A percentile compares a stretch with the other conserved stretches of the same genome.
These are phyloP conservation scores for Phytophthora pinifolia DNA, from an alignment of 352 stramenopile genomes.

Conservation along the genomic window DNA sequence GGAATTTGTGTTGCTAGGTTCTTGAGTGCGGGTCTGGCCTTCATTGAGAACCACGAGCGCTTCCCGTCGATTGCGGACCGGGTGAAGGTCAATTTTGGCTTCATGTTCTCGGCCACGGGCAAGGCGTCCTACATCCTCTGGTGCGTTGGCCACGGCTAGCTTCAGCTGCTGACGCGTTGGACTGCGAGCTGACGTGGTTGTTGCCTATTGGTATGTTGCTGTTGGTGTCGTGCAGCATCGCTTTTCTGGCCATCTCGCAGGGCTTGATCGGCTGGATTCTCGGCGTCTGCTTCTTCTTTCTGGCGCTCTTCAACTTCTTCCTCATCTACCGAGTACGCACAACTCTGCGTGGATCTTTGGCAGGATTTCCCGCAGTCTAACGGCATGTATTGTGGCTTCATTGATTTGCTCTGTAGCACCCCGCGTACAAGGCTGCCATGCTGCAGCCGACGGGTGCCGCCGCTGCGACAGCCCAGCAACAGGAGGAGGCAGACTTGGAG, in stretches of 20 bases:
- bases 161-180: background rate
- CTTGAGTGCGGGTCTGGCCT: conserved; percentile 60
- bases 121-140: conserved; percentile 83
- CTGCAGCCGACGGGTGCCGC: conserved; percentile 44
- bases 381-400: conserved; percentile 2
- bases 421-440: conserved; percentile 78
- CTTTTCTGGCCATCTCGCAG: conserved; percentile 80
- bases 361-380: conserved; percentile 9
- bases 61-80: conserved; percentile 78
- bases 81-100: conserved; percentile 87
- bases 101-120: conserved; percentile 87
- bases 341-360: conserved; percentile 9
- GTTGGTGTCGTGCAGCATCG: conserved; percentile 47
- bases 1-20: conserved; percentile 34
- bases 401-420: conserved; percentile 43
- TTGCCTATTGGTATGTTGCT: too few species aligned
- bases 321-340: conserved; percentile 73
- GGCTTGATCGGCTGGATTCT: conserved; percentile 78
- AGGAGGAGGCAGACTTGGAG: conserved; percentile 66
- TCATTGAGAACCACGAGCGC: conserved; percentile 85
- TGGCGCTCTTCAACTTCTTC: conserved; percentile 89
- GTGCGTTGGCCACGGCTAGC: conserved; percentile 33
- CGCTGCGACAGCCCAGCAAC: conserved; percentile 30
- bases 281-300: conserved; percentile 69
- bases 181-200: conserved; percentile 7